Conservation (phyloP, 2,329 filamentous ascomycete species). For the Pseudodiploospora longispora region DNA sequence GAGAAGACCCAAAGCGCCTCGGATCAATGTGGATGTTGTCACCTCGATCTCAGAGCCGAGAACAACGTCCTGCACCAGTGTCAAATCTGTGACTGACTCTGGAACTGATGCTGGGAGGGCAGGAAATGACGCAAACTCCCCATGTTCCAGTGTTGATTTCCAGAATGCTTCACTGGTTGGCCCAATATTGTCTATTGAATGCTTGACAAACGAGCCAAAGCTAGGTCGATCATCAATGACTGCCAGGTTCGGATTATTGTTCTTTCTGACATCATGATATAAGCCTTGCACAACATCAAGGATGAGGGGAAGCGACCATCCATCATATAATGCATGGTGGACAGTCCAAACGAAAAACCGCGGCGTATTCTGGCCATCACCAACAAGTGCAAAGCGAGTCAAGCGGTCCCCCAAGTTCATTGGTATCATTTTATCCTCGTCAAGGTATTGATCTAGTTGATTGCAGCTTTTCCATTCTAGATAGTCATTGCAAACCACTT, state of each 20-base stretch:
- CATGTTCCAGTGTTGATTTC: neutral
- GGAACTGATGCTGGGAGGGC: no score
- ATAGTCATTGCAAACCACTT: neutral
- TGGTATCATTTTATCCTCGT: neutral
- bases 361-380: neutral
- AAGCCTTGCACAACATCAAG: neutral
- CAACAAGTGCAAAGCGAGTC: conserved; percentile 1
- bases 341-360: conserved; percentile 12
- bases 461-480: neutral
- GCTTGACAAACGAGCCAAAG: no score
- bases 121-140: neutral
- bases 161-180: neutral
- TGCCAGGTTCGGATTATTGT: neutral
- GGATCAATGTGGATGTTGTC: conserved; percentile 12
- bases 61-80: neutral
- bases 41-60: neutral
- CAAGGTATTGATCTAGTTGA: neutral
- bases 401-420: neutral
- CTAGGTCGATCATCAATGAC: neutral
- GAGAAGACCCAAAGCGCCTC: conserved; percentile 16
- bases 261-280: neutral
- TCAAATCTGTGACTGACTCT: neutral
- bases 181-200: neutral
- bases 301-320: conserved; percentile 10
- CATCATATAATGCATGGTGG: conserved; percentile 18